A percentile compares a stretch with the other conserved stretches of the same genome.
phyloP scores from a whole-genome alignment of 768 basidiomycete species.

The Boletus eberwhitei region DNA sequence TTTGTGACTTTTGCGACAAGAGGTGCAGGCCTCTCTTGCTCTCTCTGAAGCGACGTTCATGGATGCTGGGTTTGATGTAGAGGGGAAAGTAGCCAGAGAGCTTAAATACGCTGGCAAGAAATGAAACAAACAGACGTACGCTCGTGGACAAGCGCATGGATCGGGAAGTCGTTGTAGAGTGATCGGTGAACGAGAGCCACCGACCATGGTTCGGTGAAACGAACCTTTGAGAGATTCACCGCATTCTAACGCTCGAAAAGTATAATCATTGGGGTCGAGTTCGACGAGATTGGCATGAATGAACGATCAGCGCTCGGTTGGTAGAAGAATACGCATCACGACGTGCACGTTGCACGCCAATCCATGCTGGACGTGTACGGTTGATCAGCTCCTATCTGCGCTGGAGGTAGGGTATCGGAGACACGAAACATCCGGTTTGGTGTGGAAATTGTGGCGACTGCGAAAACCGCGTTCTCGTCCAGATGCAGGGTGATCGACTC shows the following conservation, averaged over 20 bases:
- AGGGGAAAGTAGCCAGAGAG: not conserved
- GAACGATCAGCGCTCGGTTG: conserved; percentile 1
- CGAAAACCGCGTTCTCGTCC: conserved; percentile 15
- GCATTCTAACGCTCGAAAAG: conserved; percentile 1
- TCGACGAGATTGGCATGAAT: conserved; percentile 3
- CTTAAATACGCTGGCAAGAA: conserved; percentile 21
- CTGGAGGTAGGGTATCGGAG: conserved; percentile 8
- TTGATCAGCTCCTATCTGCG: conserved; percentile 17
- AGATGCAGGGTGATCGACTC: conserved; percentile 6
- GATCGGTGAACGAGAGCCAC: conserved; percentile 6
- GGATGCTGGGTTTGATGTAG: conserved; percentile 1
- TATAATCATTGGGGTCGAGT: not conserved
- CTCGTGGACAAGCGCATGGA: conserved; percentile 4
- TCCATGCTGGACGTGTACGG: conserved; percentile 22
- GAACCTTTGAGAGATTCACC: conserved; percentile 1
- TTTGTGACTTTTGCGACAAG: conserved; percentile 27
- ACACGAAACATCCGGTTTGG: conserved; percentile 8
- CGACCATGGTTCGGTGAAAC: conserved; percentile 1
- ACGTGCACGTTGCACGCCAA: conserved; percentile 21
- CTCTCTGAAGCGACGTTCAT: conserved; percentile 22
- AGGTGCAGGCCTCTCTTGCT: conserved; percentile 25
- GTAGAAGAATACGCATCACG: conserved; percentile 8
- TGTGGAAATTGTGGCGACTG: conserved; percentile 6
- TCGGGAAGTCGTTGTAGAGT: conserved; percentile 5
- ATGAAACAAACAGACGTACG: conserved; percentile 10